Evolutionary conservation across 2,329 filamentous ascomycete species (phyloP), one percentile per base, ranked within the genome.

Genomic region (Sporothrix curviconia): DNA sequence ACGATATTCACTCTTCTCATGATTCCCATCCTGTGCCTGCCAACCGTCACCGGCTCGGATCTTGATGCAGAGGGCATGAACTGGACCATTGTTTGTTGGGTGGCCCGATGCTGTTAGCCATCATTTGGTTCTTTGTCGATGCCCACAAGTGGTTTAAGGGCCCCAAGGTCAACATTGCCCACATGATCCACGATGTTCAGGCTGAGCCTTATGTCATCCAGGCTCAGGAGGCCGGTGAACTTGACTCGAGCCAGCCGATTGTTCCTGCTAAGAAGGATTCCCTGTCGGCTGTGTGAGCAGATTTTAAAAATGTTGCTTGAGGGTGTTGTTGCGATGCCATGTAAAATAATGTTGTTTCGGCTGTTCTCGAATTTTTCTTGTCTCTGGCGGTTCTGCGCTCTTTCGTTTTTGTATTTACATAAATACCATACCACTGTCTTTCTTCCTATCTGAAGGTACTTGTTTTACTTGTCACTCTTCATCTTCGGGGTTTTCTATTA

Each of bases 121-220:
- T 76, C 3, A 68, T 84, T 14, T 88, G 84, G 82, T 89, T 83
- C 76, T 71, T 81, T 40, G 70, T 87, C 4, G 78, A 79, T 62
- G 85, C 85, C 9, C 75, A 75, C 50, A 84, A 81, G 65, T 88
- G 85, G 85, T 89, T 88, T 70, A 85, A 81, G 64, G 85, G 85
- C 0, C 85, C 85, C 0, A 86, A 83, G 72, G 80, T 88, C 60
- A 87, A 87, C 64, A 72, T 87, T 25, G 78, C 82, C 40, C 51
- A 63, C 40, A 63, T 63, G 58, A 57, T 63, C 40, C 58, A 62
- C 34, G 55, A 58, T 3, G 54, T 25, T 6, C 58, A 63, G 39
- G 22, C 17, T 8, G 58, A 47, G 15, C 25, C 39, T 4, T 60
- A 40, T 39, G 54, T 63, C 58, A 51, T 66, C 15, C 53, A 61